Evolutionary conservation across 257 asterid genomes (phyloP).

Genomic region (Catharanthus roseus): DNA sequence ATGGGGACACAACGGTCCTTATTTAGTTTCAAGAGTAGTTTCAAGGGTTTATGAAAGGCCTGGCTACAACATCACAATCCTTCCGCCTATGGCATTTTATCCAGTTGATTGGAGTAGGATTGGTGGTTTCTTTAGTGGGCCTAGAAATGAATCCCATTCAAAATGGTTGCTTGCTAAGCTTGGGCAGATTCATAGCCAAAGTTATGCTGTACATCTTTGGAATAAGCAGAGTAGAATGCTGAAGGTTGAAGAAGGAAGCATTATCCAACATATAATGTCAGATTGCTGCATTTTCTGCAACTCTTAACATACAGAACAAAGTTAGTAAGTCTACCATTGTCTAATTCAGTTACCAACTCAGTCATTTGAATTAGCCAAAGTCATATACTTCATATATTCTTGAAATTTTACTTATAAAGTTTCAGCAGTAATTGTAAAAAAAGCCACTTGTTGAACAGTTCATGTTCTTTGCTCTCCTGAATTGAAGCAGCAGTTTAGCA

Average conservation of each 20-base stretch:
- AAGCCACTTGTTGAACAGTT: neutral
- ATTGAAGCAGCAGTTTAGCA: neutral
- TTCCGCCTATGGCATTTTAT: conserved; percentile 78
- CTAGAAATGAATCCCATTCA: conserved; percentile 37
- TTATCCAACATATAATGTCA: conserved; percentile 46
- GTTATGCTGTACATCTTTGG: conserved; percentile 80
- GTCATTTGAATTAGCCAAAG: conserved; percentile 1
- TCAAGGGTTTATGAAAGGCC: conserved; percentile 45
- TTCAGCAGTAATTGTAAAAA: neutral
- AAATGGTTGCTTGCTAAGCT: conserved; percentile 63
- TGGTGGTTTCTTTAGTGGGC: conserved; percentile 57
- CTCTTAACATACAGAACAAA: conserved; percentile 15
- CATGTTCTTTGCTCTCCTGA: neutral
- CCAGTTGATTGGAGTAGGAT: conserved; percentile 87
- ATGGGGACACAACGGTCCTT: conserved; percentile 99
- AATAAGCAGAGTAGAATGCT: conserved; percentile 74
- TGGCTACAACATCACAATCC: conserved; percentile 55
- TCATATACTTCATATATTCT: neutral
- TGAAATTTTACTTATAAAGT: neutral
- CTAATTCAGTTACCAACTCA: conserved; percentile 9
- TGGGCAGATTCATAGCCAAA: conserved; percentile 42
- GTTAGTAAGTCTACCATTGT: neutral
- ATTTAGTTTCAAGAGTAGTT: conserved; percentile 85
- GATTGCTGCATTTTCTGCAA: conserved; percentile 41
- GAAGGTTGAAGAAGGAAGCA: conserved; percentile 59